Base-by-base conservation (phyloP, 495 filamentous ascomycete genomes). In the Pseudoneurospora amorphoporcata region DNA sequence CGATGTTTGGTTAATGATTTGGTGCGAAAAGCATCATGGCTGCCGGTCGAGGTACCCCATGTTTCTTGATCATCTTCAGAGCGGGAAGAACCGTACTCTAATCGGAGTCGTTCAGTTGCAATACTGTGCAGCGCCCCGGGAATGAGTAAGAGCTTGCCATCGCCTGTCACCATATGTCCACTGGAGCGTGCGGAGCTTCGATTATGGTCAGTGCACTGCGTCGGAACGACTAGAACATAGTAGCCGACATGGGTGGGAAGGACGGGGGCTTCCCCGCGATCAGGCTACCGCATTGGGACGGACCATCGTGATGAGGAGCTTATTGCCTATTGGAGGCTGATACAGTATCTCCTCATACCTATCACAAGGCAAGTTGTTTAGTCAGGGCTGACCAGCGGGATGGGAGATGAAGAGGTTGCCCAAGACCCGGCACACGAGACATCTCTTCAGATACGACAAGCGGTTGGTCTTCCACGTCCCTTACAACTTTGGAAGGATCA, bases 231-330 rank as follows among this genome's bases (percentile, higher is more conserved):
- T 37, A 65, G 53, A 14, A 58, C 47, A 58, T n/a, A 58, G 23
- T 14, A 19, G 14, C 53, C 23, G 14, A 65, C 53, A 37, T 35
- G 29, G 53, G 14, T 65, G 47, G 29, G 19, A 29, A 58, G 29
- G 14, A 37, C 35, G 35, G 35, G 23, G 29, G 29, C 32, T 65
- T 37, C 53, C 32, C 53, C 71, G 38, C 53, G 58, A 68, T 68
- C 58, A 68, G 71, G 19, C 53, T 68, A 42, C 71, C 19, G 29
- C 17, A 68, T 38, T 72, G 19, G 71, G 71, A 68, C 10, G 71
- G 71, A 68, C 10, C 12, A 35, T 14, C 3, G 58, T 68, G 35
- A 61, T 65, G 43, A 68, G 19, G 14, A 39, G 32, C 9, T 38
- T 16, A 19, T 38, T 72, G 71, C 71, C 58, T 29, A 68, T 72